Base-by-base conservation (phyloP, 306 rosid species). In the Vigna reflexopilosa region DNA sequence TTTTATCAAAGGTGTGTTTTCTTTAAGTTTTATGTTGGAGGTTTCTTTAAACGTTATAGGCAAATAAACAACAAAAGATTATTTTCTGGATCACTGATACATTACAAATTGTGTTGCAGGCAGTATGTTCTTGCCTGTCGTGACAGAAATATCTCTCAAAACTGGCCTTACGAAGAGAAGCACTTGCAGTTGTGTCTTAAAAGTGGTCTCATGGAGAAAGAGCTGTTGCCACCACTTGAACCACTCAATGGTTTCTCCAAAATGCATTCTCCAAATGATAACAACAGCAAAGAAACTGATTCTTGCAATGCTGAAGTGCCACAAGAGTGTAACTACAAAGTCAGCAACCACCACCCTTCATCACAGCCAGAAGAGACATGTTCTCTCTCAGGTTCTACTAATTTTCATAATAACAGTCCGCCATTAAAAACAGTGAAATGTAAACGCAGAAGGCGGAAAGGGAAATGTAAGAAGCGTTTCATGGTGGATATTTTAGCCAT, bases 131-230 rank as follows among this genome's bases (percentile, higher is more conserved):
- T 77, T 83, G 88, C 88, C 51, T 86, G 50, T 54, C 95, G 92
- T 75, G 85, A 82, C 44, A 86, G 19, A 58, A 73, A 49, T 58
- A 70, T 86, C 28, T 8, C 75, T 38, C 61, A 68, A 19, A 88
- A 65, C 70, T 90, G 95, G 95, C 95, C 92, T 40, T 88, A 88
- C 73, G 76, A 78, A 24, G 86, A 88, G 76, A 85, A 83, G 76
- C 86, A 77, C 76, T 70, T 90, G 84, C 82, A 82, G 5, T 54
- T 88, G 78, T 83, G 87, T 85, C 64, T 85, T 24, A 80, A 72
- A 16, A 83, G 26, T n/a, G 91, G 92, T 56, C 13, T 88, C 68
- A 80, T 10, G 13, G 77, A 87, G 72, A 82, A 13, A 9, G 77
- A 87, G 70, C 88, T 83, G 75, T 72, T 90, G 72, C 91, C 95